Percentiles rank a stretch among this genome's conserved stretches.
Evolutionary conservation across 2,329 filamentous ascomycete species (phyloP).

Genomic region (Aphanocladium album): DNA sequence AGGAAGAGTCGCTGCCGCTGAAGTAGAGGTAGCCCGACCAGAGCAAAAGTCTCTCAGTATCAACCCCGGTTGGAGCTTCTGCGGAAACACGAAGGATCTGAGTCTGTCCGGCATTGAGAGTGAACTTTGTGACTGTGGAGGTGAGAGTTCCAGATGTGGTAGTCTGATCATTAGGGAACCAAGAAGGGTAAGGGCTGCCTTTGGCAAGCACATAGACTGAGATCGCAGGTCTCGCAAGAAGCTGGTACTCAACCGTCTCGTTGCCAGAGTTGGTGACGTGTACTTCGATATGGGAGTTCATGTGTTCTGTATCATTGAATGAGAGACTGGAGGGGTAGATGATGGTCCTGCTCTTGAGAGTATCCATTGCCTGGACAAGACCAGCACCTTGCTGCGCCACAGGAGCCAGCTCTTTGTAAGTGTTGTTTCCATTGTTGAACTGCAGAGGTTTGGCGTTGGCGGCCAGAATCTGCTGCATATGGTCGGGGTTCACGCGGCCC

Average conservation of each 20-base stretch:
- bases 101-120: slow-evolving; percentile 36
- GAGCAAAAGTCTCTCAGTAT: slow-evolving; percentile 30
- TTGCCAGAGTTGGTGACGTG: slow-evolving; percentile 49
- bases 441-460: slow-evolving; percentile 43
- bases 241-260: slow-evolving; percentile 43
- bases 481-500: slow-evolving; percentile 44
- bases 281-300: slow-evolving; percentile 44
- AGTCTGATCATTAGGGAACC: slow-evolving; percentile 42
- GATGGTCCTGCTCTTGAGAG: slow-evolving; percentile 42
- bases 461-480: slow-evolving; percentile 46
- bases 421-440: slow-evolving; percentile 39
- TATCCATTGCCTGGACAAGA: slow-evolving; percentile 49
- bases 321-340: slow-evolving; percentile 46
- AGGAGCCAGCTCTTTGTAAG: slow-evolving; percentile 42
- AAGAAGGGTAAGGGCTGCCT: slow-evolving; percentile 29
- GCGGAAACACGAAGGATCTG: slow-evolving; percentile 42
- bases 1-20: slow-evolving; percentile 29
- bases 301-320: slow-evolving; percentile 56
- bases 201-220: slow-evolving; percentile 46
- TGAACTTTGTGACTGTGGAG: slow-evolving; percentile 39
- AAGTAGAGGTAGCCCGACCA: slow-evolving; percentile 40
- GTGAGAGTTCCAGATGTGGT: slow-evolving; percentile 36
- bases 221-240: slow-evolving; percentile 45
- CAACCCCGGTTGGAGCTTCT: slow-evolving; percentile 37
- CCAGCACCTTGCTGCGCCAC: slow-evolving; percentile 54